These are phyloP conservation scores for Fusarium nanum DNA, from an alignment of 2,329 filamentous ascomycete species.

Conservation along the genomic window DNA sequence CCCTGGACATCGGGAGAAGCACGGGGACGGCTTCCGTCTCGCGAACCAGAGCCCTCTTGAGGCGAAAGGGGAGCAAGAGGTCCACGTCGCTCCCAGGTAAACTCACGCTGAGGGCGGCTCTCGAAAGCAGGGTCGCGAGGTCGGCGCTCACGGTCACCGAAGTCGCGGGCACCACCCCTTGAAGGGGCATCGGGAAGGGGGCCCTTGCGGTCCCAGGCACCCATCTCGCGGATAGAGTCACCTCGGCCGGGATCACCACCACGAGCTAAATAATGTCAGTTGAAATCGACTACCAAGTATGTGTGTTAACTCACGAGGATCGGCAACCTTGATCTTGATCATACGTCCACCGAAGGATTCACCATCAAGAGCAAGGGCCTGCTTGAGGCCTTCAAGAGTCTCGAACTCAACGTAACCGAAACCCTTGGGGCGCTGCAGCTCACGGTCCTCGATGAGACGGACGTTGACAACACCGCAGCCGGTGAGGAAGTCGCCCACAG, in stretches of 20 bases:
- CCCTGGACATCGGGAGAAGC: conserved; percentile 64
- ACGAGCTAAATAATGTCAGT: conserved; percentile 74
- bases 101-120: conserved; percentile 74
- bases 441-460: conserved; percentile 95
- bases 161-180: conserved; percentile 64
- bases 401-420: conserved; percentile 98
- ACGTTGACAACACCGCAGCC: conserved; percentile 90
- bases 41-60: conserved; percentile 62
- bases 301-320: conserved; percentile 80
- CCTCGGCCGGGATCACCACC: conserved; percentile 70
- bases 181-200: conserved; percentile 80
- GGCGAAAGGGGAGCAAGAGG: conserved; percentile 80
- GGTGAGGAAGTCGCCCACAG: conserved; percentile 86
- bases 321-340: conserved; percentile 94
- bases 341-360: conserved; percentile 86
- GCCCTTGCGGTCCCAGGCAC: conserved; percentile 93
- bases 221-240: conserved; percentile 81
- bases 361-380: conserved; percentile 86
- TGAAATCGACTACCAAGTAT: background rate
- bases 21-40: conserved; percentile 66
- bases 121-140: conserved; percentile 70
- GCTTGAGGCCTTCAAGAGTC: conserved; percentile 87
- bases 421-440: conserved; percentile 93
- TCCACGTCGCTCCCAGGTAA: conserved; percentile 95
- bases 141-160: conserved; percentile 73